These are phyloP conservation scores for Casaregolazyma lundiana DNA, from an alignment of 1,139 yeast species.

Conservation along the genomic window DNA sequence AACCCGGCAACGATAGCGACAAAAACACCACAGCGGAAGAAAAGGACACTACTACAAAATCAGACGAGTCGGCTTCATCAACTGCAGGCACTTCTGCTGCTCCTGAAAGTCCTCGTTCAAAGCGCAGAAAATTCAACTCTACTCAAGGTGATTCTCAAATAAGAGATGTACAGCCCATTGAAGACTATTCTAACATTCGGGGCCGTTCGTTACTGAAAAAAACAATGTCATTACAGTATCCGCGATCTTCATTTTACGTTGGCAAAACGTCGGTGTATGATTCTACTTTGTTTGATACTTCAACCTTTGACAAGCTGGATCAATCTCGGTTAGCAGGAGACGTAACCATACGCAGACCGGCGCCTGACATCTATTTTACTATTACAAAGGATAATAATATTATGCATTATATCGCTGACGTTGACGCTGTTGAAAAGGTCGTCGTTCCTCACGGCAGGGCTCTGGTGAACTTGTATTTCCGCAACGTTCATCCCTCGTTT, in stretches of 20 bases:
- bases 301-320: slow-evolving; percentile 31
- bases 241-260: slow-evolving; percentile 36
- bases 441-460: slow-evolving; percentile 42
- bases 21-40: neutral
- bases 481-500: slow-evolving; percentile 40
- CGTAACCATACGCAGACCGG: slow-evolving; percentile 33
- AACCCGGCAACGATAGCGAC: slow-evolving; percentile 10
- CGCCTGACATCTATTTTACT: slow-evolving; percentile 33
- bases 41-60: slow-evolving; percentile 3
- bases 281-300: slow-evolving; percentile 28
- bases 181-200: slow-evolving; percentile 36
- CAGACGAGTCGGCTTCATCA: neutral
- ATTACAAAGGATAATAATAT: slow-evolving; percentile 32
- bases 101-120: neutral
- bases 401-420: slow-evolving; percentile 28
- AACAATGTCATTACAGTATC: slow-evolving; percentile 37
- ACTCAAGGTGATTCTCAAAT: slow-evolving; percentile 12
- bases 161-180: slow-evolving; percentile 27
- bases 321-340: slow-evolving; percentile 34
- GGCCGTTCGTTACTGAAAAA: slow-evolving; percentile 38
- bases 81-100: too few species aligned
- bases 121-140: slow-evolving; percentile 6
- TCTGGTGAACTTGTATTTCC: slow-evolving; percentile 39
- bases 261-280: slow-evolving; percentile 38
- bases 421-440: slow-evolving; percentile 38